Percentiles rank a stretch among this genome's conserved stretches.
phyloP scores from a whole-genome alignment of 768 basidiomycete genomes.

The Macrolepiota fuliginosa region DNA sequence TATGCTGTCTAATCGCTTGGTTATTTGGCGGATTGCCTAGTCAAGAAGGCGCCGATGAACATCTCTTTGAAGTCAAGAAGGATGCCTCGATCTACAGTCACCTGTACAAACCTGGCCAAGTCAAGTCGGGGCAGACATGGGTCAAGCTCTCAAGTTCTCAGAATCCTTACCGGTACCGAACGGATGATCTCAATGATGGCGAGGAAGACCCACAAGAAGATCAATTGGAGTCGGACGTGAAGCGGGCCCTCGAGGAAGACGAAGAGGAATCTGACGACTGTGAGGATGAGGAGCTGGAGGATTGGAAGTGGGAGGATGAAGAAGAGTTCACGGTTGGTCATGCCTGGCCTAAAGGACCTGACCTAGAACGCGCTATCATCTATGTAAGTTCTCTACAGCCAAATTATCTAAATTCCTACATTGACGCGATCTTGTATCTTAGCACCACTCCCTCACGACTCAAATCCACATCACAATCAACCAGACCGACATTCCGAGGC shows the following conservation, averaged over 20 bases:
- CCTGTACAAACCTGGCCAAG: slow-evolving; percentile 47
- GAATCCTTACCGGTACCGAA: slow-evolving; percentile 49
- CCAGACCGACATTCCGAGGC: slow-evolving; percentile 43
- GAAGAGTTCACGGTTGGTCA: slow-evolving; percentile 60
- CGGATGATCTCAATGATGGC: slow-evolving; percentile 28
- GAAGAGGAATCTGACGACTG: slow-evolving; percentile 24
- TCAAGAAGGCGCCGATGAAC: slow-evolving; percentile 33
- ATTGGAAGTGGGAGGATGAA: slow-evolving; percentile 70
- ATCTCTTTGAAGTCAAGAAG: slow-evolving; percentile 62
- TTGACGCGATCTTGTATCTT: neutral
- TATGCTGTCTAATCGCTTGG: slow-evolving; percentile 60
- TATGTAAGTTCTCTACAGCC: slow-evolving; percentile 47
- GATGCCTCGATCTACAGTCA: slow-evolving; percentile 38
- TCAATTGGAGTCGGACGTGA: slow-evolving; percentile 31
- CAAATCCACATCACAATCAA: slow-evolving; percentile 67
- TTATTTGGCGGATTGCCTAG: slow-evolving; percentile 41
- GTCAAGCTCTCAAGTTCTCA: slow-evolving; percentile 50
- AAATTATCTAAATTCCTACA: slow-evolving; percentile 2
- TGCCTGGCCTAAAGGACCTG: slow-evolving; percentile 53
- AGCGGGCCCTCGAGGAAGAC: slow-evolving; percentile 24
- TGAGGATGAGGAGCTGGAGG: slow-evolving; percentile 31
- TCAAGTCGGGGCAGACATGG: slow-evolving; percentile 46
- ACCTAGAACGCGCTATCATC: slow-evolving; percentile 46
- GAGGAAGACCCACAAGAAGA: slow-evolving; percentile 31
- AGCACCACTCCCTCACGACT: slow-evolving; percentile 54